phyloP scores from a whole-genome alignment of 164 flowering plant genomes.

The Paratinospora sagittata region DNA sequence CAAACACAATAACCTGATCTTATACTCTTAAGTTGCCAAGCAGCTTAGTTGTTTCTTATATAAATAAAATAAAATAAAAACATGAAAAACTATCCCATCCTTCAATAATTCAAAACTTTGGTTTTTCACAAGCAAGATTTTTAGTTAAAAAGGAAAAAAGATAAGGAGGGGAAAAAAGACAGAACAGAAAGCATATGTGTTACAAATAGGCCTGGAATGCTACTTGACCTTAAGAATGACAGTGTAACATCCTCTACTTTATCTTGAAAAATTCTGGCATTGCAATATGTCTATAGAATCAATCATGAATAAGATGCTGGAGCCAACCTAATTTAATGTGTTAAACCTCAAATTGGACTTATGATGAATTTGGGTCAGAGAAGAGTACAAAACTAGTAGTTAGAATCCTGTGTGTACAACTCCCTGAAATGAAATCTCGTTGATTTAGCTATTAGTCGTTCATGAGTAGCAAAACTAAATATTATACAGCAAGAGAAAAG shows the following conservation, averaged over 20 bases:
- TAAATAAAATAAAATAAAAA: not conserved
- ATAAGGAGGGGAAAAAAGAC: not conserved
- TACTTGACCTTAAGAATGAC: not conserved
- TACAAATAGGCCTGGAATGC: not conserved
- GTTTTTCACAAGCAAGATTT: not conserved
- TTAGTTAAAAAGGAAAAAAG: not conserved
- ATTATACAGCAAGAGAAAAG: not conserved
- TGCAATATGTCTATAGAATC: too few species aligned
- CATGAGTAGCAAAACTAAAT: not conserved
- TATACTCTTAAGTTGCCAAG: not conserved
- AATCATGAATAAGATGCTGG: not conserved
- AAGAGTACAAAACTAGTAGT: not conserved
- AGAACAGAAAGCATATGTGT: not conserved
- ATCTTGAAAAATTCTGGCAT: too few species aligned
- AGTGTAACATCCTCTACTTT: too few species aligned
- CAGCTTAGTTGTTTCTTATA: not conserved
- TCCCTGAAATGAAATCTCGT: not conserved
- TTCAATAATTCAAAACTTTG: not conserved
- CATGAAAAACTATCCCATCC: not conserved
- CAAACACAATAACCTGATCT: not conserved
- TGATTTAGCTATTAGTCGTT: not conserved
- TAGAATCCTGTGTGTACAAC: not conserved
- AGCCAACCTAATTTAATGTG: not conserved
- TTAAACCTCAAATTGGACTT: not conserved
- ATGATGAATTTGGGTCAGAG: not conserved